Conservation (phyloP, 768 basidiomycete species). For the Rhodosporidiobolus sp. region DNA sequence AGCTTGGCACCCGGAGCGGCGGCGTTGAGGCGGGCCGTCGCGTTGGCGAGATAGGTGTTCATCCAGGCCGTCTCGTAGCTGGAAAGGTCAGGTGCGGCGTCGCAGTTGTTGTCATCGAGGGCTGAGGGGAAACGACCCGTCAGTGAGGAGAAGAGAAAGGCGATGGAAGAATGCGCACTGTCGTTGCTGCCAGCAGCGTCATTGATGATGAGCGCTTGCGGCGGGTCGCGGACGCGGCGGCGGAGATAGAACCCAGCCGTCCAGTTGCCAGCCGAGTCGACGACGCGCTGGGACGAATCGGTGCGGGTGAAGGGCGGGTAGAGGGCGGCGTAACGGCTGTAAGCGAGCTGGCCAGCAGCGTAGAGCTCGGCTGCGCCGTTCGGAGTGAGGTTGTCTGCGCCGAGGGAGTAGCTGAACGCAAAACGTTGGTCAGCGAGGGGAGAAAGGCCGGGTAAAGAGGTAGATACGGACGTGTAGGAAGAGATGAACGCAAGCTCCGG, state of each 20-base stretch:
- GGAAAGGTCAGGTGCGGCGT: constrained; percentile 17
- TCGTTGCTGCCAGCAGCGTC: constrained; percentile 50
- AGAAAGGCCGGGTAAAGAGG: constrained; percentile 49
- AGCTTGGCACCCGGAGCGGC: constrained; percentile 61
- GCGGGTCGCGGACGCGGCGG: constrained; percentile 54
- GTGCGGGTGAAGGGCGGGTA: constrained; percentile 57
- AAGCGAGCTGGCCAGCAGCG: constrained; percentile 56
- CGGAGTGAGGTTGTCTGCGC: constrained; percentile 60
- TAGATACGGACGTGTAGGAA: neutral
- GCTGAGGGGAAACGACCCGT: constrained; percentile 45
- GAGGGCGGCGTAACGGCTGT: constrained; percentile 55
- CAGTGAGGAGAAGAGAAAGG: neutral
- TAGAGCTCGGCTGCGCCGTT: constrained; percentile 62
- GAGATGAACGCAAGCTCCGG: constrained; percentile 58
- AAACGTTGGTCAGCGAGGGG: neutral
- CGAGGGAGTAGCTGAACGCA: constrained; percentile 56
- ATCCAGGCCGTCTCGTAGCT: constrained; percentile 55
- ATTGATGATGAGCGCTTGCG: constrained; percentile 60
- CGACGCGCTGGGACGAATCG: constrained; percentile 59
- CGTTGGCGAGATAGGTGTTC: constrained; percentile 57
- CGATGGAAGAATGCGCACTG: neutral
- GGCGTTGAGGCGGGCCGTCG: constrained; percentile 61
- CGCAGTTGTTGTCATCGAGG: constrained; percentile 63
- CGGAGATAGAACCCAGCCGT: constrained; percentile 62
- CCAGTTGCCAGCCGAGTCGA: constrained; percentile 70